Evolutionary conservation across 2,329 filamentous ascomycete genomes (phyloP), one percentile per base, ranked within the genome.

Genomic region (Stachybotrys elegans): DNA sequence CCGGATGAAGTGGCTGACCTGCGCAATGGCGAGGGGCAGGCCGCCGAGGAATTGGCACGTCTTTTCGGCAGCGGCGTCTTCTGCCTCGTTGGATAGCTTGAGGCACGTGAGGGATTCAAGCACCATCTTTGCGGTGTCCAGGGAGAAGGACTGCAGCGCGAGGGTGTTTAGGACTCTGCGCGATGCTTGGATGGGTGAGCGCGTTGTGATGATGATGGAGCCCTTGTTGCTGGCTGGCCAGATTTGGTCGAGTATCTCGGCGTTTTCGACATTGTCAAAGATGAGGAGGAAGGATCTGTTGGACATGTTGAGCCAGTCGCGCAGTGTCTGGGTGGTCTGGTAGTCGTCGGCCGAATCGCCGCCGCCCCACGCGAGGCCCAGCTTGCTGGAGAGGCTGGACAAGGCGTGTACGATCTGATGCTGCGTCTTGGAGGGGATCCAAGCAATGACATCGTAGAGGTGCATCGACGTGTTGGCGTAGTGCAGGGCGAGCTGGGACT

Each of bases 191-290:
- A 17, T 41, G 14, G 34, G 44, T 11, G 40, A 46, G n/a, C 40
- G 20, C 3, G 44, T 43, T 13, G 44, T 46, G 22, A 46, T 43
- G 21, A 46, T 39, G 20, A 46, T 36, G 19, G 44, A 46, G n/a
- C 44, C 40, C 9, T 43, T 39, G 19, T 34, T 35, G 40, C 40
- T 46, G 22, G 40, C 25, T 4, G 44, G 44, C 44, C 40, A 43
- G 22, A 43, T 40, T 22, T 43, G 22, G n/a, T 37, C 31, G 14
- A 46, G 40, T n/a, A 43, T 25, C 12, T 40, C 22, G 25, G 40
- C 22, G 21, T 40, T 40, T 43, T 46, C 40, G n/a, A n/a, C 37
- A 19, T 47, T 42, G 22, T 42, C 42, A 14, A 47, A 47, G 32
- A 47, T 44, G 42, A 44, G 31, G 4, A 47, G 23, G 27, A 42